Percentiles rank a stretch among this genome's conserved stretches.
Conservation (phyloP, 2,329 filamentous ascomycete species). For the Ceratocystis eucalypticola region DNA sequence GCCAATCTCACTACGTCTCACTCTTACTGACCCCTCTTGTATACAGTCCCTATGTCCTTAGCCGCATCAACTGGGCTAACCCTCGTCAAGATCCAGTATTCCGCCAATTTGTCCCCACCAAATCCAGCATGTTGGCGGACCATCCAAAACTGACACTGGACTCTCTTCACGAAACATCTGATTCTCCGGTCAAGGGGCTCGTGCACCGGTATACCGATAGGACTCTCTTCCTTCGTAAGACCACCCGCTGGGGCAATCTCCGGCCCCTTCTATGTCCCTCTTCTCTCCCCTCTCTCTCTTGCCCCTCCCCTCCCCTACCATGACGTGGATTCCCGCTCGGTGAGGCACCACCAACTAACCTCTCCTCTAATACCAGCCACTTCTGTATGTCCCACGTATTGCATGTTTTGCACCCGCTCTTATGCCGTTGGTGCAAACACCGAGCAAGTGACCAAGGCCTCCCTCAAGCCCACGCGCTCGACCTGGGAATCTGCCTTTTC, state of each 20-base stretch:
- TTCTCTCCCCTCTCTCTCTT: too few species aligned
- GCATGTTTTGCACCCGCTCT: conserved; percentile 47
- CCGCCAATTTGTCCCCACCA: conserved; percentile 46
- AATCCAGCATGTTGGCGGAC: conserved; percentile 38
- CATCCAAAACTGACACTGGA: conserved; percentile 43
- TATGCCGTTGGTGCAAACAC: conserved; percentile 45
- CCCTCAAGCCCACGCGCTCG: conserved; percentile 28
- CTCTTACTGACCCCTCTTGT: not conserved
- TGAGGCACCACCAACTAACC: not conserved
- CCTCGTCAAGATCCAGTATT: conserved; percentile 46
- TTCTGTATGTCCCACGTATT: conserved; percentile 49
- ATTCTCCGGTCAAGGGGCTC: conserved; percentile 43
- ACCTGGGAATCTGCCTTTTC: conserved; percentile 45
- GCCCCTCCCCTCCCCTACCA: not conserved
- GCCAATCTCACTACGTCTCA: not conserved
- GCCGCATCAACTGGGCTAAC: conserved; percentile 44
- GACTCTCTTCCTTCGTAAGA: conserved; percentile 45
- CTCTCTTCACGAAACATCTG: conserved; percentile 43
- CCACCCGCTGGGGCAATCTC: too few species aligned
- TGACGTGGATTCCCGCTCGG: not conserved
- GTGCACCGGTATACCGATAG: conserved; percentile 53
- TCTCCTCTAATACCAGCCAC: conserved; percentile 30
- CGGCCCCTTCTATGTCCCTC: too few species aligned
- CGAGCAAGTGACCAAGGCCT: conserved; percentile 34
- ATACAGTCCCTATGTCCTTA: conserved; percentile 42